Base-by-base conservation (phyloP, 73 alveolate genomes). In the Paramecium primaurelia region DNA sequence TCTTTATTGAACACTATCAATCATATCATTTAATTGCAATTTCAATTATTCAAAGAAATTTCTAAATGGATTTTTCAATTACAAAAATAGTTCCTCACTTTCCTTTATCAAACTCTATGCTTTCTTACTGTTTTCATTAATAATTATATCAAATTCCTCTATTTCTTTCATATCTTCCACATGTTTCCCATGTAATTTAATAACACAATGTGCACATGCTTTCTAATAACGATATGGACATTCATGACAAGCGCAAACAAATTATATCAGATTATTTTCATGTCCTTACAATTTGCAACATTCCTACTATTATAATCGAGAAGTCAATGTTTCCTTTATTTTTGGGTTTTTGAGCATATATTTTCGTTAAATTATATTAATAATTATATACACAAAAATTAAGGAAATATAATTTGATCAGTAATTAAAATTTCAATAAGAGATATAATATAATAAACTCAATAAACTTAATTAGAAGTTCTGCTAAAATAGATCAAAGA, bases 191-290 rank as follows among this genome's bases (percentile, higher is more conserved):
- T 75, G 88, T 6, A 75, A 8, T 38, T 75, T 75, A 9, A 75
- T 75, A 8, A 75, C 88, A 20, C 88, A 75, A 75, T 75, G 88
- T 6, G 88, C 88, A 75, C 88, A 75, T 34, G 88, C 88, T 6
- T 75, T 75, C 42, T 75, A 25, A 40, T 32, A 75, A 2, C 59
- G 58, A 75, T 75, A 75, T 9, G 88, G 88, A 37, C 88, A 75
- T 75, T 75, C 88, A 37, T 10, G 49, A n/a, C 38, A 34, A 34
- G 88, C 49, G 37, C 88, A 75, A 10, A 75, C 49, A 18, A 75
- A 75, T 37, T 40, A 7, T 1, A 75, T 75, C 37, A 32, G 6
- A 12, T 75, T 75, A 12, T 75, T 75, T 10, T 75, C 88, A 36
- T 75, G 88, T 40, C 88, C 88, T 40, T 75, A 75, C 16, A 75